Evolutionary conservation across 2,329 filamentous ascomycete genomes (phyloP).

Genomic region (Nemania bipapillata): DNA sequence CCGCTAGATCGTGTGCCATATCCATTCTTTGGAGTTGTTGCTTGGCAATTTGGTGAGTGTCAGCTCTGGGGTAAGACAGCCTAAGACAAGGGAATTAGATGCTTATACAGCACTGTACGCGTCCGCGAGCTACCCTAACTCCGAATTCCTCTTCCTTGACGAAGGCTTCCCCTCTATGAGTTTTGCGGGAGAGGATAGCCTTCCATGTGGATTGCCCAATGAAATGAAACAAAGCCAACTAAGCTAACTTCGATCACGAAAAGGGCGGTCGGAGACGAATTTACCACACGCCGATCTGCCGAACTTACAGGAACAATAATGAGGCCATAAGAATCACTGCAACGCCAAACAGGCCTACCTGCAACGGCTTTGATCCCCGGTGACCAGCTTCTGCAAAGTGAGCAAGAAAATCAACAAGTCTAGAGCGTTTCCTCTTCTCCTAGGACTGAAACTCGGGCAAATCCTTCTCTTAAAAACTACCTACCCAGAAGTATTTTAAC

Average conservation of each 20-base stretch:
- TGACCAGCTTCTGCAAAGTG: slow-evolving; percentile 10
- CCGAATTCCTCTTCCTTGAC: background rate
- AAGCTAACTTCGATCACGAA: background rate
- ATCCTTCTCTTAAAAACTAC: slow-evolving; percentile 2
- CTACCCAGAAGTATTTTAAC: slow-evolving; percentile 18
- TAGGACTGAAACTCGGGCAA: background rate
- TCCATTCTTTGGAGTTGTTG: slow-evolving; percentile 17
- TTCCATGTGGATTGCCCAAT: background rate
- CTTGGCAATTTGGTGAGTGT: slow-evolving; percentile 12
- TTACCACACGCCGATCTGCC: background rate
- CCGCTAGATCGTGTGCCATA: slow-evolving; percentile 21
- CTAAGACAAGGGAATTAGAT: slow-evolving; percentile 11
- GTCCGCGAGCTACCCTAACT: background rate
- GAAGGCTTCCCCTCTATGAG: background rate
- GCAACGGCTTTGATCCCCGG: slow-evolving; percentile 36
- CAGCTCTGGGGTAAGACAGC: slow-evolving; percentile 19
- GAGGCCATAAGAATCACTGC: slow-evolving; percentile 21
- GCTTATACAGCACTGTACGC: background rate
- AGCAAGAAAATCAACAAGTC: slow-evolving; percentile 1
- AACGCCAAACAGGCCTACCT: slow-evolving; percentile 24
- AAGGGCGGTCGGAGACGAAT: background rate
- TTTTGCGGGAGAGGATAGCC: background rate
- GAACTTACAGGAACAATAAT: slow-evolving; percentile 7
- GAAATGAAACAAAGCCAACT: slow-evolving; percentile 17
- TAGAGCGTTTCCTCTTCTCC: slow-evolving; percentile 1